Conservation (phyloP, 352 stramenopile species). For the Aphanomyces stellatus region DNA sequence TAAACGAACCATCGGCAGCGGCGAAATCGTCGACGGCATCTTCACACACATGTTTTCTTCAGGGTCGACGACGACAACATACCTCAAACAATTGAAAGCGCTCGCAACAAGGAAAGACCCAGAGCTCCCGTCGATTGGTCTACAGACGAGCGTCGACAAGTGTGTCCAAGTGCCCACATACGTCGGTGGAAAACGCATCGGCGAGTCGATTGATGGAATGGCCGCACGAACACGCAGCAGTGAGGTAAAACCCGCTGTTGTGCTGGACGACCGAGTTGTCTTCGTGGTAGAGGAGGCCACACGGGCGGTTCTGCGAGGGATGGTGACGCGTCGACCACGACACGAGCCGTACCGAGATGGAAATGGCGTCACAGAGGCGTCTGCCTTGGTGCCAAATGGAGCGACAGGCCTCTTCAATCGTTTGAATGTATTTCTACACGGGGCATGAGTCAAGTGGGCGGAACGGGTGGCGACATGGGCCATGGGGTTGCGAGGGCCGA, state of each 20-base stretch:
- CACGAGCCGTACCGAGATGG: background rate
- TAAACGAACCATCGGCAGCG: background rate
- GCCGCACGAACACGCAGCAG: background rate
- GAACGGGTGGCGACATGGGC: background rate
- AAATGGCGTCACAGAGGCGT: slow-evolving; percentile 1
- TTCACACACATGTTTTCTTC: too few species aligned
- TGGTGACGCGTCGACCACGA: too few species aligned
- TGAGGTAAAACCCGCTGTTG: background rate
- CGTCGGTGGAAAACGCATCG: background rate
- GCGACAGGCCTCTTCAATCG: background rate
- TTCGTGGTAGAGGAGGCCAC: background rate
- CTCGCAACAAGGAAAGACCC: background rate
- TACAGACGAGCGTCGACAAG: background rate
- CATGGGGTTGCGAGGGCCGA: background rate
- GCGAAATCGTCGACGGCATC: too few species aligned
- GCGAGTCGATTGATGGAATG: background rate
- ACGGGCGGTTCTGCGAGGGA: background rate
- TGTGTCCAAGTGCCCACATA: background rate
- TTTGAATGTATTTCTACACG: background rate
- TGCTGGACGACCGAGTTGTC: background rate
- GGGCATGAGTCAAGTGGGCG: background rate
- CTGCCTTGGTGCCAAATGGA: background rate
- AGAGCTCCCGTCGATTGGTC: background rate
- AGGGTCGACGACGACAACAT: too few species aligned
- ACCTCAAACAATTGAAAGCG: background rate